Base-by-base conservation (phyloP, 352 stramenopile genomes). In the Phytophthora tentaculata region DNA sequence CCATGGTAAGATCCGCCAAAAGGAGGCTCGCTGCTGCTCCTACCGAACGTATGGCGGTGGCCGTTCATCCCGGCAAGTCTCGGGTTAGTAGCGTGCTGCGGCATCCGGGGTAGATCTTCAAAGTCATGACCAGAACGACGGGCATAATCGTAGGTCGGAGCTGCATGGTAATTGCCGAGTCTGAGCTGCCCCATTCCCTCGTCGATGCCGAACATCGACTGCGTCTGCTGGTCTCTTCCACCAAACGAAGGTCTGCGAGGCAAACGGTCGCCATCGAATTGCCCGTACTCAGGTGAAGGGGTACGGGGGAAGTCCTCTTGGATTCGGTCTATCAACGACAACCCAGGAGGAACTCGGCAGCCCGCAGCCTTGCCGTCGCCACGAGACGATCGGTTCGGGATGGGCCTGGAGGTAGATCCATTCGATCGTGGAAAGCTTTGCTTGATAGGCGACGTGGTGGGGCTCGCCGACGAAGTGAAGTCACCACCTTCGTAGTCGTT, bases 291-390 rank as follows among this genome's bases (percentile, higher is more conserved):
- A 0, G 76, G 84, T 2, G 83, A 90, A 53, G 87, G 87, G 0
- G 81, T 92, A 22, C 85, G 73, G 14, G 86, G 81, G 26, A 95
- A 94, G 50, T 94, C 86, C 62, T 92, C 84, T 77, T 95, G 83
- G 22, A 94, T 90, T 39, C 83, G 83, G 53, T 91, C 85, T 35
- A 94, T 81, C 24, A 92, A 70, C 0, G 85, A 84, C 68, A 90
- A 73, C 29, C 79, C 74, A 1, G 79, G 71, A 9, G 79, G 72
- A 8, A 71, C 29, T 53, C 69, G 51, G 44, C 63, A 67, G 1
- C 37, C 56, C 43, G 55, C 56, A 72, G 47, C 12, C 44, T 74
- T 69, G 43, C 69, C 55, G 19, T 77, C 68, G 0, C 23, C 35
- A 28, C 28, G 61, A 17, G 68, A 70, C 2, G 58, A 57, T 51